phyloP scores from a whole-genome alignment of 2,329 filamentous ascomycete genomes.

The Paecilomyces fulvus region DNA sequence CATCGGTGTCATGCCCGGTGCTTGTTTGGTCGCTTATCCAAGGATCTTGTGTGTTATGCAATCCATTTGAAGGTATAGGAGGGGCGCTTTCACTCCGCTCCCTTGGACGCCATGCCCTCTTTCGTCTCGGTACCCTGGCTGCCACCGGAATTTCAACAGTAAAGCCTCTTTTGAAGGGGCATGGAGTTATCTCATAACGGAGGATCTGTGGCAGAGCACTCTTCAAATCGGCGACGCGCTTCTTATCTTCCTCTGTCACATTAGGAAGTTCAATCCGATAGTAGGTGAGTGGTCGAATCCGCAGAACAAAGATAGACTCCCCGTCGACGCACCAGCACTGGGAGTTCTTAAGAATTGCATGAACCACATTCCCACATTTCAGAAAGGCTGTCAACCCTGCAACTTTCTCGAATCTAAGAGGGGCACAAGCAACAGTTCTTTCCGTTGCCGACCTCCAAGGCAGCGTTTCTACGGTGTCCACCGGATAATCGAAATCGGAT shows the following conservation, averaged over 20 bases:
- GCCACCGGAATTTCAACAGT: constrained; percentile 64
- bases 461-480: constrained; percentile 53
- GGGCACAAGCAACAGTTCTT: constrained; percentile 72
- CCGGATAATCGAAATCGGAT: constrained; percentile 39
- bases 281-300: constrained; percentile 73
- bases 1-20: constrained; percentile 25
- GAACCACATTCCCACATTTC: constrained; percentile 72
- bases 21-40: constrained; percentile 16
- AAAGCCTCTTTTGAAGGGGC: constrained; percentile 73
- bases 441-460: constrained; percentile 70
- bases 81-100: constrained; percentile 34
- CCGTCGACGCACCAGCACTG: constrained; percentile 93
- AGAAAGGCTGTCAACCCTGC: constrained; percentile 81
- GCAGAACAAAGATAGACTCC: constrained; percentile 74
- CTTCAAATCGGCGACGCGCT: constrained; percentile 59
- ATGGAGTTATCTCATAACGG: constrained; percentile 79
- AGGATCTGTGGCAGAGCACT: constrained; percentile 62
- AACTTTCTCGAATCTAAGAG: constrained; percentile 75
- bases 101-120: constrained; percentile 61
- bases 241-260: constrained; percentile 53
- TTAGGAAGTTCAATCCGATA: constrained; percentile 83
- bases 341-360: constrained; percentile 79
- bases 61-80: constrained; percentile 9
- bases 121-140: constrained; percentile 56
- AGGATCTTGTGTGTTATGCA: constrained; percentile 7